Conservation (phyloP, 352 stramenopile species). For the Globisporangium irregulare region DNA sequence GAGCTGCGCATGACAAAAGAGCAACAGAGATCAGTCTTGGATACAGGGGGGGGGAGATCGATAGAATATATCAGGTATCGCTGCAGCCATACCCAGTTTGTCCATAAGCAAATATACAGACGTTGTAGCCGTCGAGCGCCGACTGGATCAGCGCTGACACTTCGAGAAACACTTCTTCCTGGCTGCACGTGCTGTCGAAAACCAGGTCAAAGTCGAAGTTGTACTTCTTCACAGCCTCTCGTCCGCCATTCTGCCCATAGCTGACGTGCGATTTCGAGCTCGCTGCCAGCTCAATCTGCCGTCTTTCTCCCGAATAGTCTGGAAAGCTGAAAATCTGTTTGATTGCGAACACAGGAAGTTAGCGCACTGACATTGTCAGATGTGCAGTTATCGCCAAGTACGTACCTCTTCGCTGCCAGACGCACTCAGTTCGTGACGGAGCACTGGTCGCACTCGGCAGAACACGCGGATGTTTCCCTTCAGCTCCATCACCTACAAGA, state of each 20-base stretch:
- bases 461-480: constrained; percentile 97
- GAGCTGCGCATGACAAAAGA: constrained; percentile 33
- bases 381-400: background rate
- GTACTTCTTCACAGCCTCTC: constrained; percentile 77
- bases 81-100: constrained; percentile 56
- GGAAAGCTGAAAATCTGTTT: constrained; percentile 75
- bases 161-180: constrained; percentile 97
- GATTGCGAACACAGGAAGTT: background rate
- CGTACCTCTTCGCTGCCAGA: constrained; percentile 47
- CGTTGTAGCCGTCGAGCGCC: constrained; percentile 94
- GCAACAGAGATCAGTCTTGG: background rate
- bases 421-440: constrained; percentile 56
- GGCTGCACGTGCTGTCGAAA: constrained; percentile 90
- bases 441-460: constrained; percentile 90
- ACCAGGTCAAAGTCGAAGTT: constrained; percentile 98
- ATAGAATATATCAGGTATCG: background rate
- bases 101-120: constrained; percentile 94
- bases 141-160: constrained; percentile 93
- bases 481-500: constrained; percentile 90
- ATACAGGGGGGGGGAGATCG: background rate
- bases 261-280: constrained; percentile 64
- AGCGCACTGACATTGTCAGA: background rate
- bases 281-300: constrained; percentile 71
- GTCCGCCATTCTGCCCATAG: constrained; percentile 58
- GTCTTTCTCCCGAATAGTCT: constrained; percentile 58